A percentile compares a stretch with the other conserved stretches of the same genome.
phyloP scores from a whole-genome alignment of 1,139 yeast species.

The Taphrina confusa region DNA sequence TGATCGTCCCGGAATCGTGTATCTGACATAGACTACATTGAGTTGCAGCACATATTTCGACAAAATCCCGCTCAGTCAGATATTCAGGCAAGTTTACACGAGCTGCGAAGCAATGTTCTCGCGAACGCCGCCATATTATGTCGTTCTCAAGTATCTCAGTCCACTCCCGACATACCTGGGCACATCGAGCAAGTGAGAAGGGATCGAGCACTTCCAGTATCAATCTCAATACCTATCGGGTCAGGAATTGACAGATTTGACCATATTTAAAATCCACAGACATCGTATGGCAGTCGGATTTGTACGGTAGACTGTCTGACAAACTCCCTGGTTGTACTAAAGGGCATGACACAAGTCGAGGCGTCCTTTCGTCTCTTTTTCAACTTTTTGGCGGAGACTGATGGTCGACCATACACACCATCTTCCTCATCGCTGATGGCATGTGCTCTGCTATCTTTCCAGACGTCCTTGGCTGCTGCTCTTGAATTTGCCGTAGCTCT shows the following conservation, averaged over 20 bases:
- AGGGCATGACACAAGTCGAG: background rate
- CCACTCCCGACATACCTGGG: constrained; percentile 6
- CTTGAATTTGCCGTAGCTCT: background rate
- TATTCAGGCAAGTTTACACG: background rate
- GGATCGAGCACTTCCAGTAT: background rate
- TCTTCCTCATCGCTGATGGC: constrained; percentile 4
- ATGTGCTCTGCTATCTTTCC: background rate
- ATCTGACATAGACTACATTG: background rate
- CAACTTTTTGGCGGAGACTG: background rate
- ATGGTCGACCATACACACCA: background rate
- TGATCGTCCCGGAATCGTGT: background rate
- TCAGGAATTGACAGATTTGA: background rate
- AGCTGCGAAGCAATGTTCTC: background rate
- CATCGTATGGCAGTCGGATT: constrained; percentile 1
- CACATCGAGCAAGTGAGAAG: background rate
- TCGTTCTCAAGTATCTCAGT: background rate
- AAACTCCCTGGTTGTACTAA: background rate
- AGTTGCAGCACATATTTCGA: background rate
- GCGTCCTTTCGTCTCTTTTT: background rate
- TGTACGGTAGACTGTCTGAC: background rate
- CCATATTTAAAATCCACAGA: background rate
- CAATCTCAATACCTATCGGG: background rate
- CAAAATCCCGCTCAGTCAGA: background rate
- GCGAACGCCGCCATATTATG: background rate
- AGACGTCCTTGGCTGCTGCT: background rate